A percentile compares a stretch with the other conserved stretches of the same genome.
Evolutionary conservation across 2,329 filamentous ascomycete species (phyloP).

Genomic region (Coniochaeta ligniaria): DNA sequence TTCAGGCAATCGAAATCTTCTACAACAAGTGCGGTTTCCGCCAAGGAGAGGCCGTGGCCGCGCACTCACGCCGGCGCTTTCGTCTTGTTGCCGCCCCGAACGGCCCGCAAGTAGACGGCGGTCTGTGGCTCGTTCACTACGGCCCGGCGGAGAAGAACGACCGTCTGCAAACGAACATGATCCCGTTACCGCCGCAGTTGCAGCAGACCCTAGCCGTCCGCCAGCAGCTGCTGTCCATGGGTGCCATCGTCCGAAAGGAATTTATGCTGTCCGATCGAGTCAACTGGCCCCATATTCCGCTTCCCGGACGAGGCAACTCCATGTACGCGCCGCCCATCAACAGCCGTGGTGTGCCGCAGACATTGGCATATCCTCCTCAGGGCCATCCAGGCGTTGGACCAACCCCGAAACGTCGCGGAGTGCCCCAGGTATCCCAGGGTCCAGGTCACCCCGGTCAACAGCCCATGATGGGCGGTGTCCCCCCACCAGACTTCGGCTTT

Average conservation of each 20-base stretch:
- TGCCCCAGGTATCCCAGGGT: conserved; percentile 4
- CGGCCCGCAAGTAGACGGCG: conserved; percentile 66
- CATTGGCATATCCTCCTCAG: conserved; percentile 56
- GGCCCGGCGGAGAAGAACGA: conserved; percentile 68
- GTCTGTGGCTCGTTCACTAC: conserved; percentile 89
- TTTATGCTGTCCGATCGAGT: conserved; percentile 88
- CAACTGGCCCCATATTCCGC: conserved; percentile 82
- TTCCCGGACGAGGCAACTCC: conserved; percentile 49
- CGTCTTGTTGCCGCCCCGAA: conserved; percentile 71
- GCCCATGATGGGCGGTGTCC: conserved; percentile 13
- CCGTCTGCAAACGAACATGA: conserved; percentile 60
- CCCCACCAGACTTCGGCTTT: conserved; percentile 36
- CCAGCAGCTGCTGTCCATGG: conserved; percentile 62
- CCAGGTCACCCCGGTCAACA: conserved; percentile 18
- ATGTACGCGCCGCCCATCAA: conserved; percentile 39
- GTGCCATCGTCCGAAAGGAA: conserved; percentile 80
- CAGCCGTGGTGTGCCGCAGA: conserved; percentile 45
- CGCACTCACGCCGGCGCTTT: conserved; percentile 78
- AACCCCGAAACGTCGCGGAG: conserved; percentile 43
- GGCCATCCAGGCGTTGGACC: conserved; percentile 34
- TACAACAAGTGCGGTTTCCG: conserved; percentile 76
- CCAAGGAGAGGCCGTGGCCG: conserved; percentile 65
- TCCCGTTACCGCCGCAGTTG: conserved; percentile 56
- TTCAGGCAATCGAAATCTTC: conserved; percentile 82
- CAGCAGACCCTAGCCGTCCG: conserved; percentile 55